These are phyloP conservation scores for Echinosphaeria canescens DNA, from an alignment of 2,329 filamentous ascomycete genomes.

Conservation along the genomic window DNA sequence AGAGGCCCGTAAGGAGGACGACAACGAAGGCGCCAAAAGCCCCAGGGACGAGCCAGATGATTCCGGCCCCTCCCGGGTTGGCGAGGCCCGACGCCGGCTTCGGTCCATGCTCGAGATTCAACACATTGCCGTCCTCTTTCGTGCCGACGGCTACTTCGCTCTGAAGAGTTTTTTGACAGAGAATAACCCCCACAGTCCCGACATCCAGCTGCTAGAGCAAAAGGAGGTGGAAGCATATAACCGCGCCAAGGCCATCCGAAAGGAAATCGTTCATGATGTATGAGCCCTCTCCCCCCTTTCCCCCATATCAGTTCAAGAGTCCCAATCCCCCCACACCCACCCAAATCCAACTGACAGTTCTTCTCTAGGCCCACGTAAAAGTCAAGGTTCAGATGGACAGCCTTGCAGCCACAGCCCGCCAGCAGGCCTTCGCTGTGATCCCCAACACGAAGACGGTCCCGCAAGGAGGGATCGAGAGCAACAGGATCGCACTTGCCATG, in stretches of 20 bases:
- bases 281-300: too few relatives aligned
- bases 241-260: constrained; percentile 52
- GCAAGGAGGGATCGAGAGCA: constrained; percentile 50
- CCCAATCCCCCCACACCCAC: too few relatives aligned
- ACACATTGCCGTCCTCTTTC: constrained; percentile 69
- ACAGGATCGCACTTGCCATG: constrained; percentile 40
- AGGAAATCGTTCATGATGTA: constrained; percentile 48
- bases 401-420: constrained; percentile 28
- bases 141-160: constrained; percentile 65
- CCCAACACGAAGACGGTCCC: constrained; percentile 31
- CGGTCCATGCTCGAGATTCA: constrained; percentile 57
- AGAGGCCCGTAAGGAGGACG: constrained; percentile 7
- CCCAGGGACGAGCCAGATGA: constrained; percentile 12
- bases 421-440: constrained; percentile 37
- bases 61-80: constrained; percentile 17
- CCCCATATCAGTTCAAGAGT: too few relatives aligned
- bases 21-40: constrained; percentile 8
- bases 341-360: too few relatives aligned
- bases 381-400: constrained; percentile 41
- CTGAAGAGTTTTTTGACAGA: too few relatives aligned
- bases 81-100: constrained; percentile 40
- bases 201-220: constrained; percentile 43
- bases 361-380: constrained; percentile 23
- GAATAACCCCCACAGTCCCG: constrained; percentile 48
- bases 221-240: constrained; percentile 58